These are phyloP conservation scores for Theileria parva DNA, from an alignment of 169 alveolate genomes.

Conservation along the genomic window DNA sequence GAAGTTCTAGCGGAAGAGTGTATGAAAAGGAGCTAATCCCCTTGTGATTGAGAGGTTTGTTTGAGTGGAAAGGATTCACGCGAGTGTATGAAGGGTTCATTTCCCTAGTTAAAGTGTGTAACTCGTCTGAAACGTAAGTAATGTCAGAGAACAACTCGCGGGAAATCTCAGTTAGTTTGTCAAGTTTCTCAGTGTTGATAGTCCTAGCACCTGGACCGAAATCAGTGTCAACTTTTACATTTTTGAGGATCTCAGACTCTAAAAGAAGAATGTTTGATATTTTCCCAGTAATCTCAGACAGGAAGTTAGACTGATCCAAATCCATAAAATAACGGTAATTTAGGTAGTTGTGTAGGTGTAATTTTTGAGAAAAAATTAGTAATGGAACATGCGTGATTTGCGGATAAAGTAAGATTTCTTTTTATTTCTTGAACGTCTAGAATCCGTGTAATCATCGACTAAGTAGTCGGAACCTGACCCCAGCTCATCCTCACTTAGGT, in stretches of 20 bases:
- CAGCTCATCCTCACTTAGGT: conserved; percentile 18
- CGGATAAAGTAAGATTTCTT: background rate
- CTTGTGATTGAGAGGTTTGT: conserved; percentile 13
- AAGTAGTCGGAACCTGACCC: conserved; percentile 66
- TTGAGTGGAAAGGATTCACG: conserved; percentile 25
- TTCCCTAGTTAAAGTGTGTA: conserved; percentile 37
- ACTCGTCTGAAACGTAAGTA: conserved; percentile 31
- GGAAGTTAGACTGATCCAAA: background rate
- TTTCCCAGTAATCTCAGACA: background rate
- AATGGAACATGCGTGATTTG: conserved; percentile 8
- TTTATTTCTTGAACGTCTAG: background rate
- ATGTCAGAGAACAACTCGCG: conserved; percentile 27
- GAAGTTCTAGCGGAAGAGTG: conserved; percentile 33
- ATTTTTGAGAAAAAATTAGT: background rate
- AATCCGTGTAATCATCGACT: conserved; percentile 59
- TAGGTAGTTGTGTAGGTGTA: background rate
- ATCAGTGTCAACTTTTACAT: conserved; percentile 2
- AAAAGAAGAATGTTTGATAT: conserved; percentile 2
- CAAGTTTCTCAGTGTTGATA: conserved; percentile 22
- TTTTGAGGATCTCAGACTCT: conserved; percentile 1
- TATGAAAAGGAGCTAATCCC: conserved; percentile 43
- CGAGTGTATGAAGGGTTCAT: conserved; percentile 62
- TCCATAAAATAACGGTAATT: background rate
- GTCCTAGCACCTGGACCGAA: conserved; percentile 6
- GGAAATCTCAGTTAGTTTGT: conserved; percentile 26